Percentiles rank a stretch among this genome's conserved stretches.
These are phyloP conservation scores for Telopea speciosissima DNA, from an alignment of 177 flowering plant genomes.

Conservation along the genomic window DNA sequence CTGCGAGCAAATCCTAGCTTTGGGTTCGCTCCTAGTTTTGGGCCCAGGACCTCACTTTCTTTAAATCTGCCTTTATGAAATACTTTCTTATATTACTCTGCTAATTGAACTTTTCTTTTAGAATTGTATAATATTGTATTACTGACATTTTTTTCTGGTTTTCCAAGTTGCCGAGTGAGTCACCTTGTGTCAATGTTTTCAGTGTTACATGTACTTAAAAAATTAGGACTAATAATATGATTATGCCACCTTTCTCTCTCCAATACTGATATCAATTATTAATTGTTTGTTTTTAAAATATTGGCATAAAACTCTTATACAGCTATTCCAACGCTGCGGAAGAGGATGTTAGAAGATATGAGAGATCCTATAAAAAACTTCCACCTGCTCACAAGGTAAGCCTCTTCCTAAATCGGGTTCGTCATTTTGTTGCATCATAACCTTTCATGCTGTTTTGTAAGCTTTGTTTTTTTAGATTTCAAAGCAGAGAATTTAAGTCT, in stretches of 20 bases:
- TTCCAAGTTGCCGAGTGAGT: not conserved
- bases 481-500: not conserved
- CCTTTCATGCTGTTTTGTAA: not conserved
- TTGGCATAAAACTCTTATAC: slow-evolving; percentile 2
- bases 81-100: too few species aligned
- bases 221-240: too few species aligned
- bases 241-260: not conserved
- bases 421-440: not conserved
- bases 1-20: too few species aligned
- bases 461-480: too few species aligned
- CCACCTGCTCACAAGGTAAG: slow-evolving; percentile 74
- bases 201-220: too few species aligned
- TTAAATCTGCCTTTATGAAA: too few species aligned
- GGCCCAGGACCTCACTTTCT: too few species aligned
- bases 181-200: not conserved
- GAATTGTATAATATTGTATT: too few species aligned
- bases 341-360: slow-evolving; percentile 70
- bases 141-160: not conserved
- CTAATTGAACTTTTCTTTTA: too few species aligned
- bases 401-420: not conserved
- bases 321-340: slow-evolving; percentile 91
- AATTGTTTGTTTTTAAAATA: not conserved
- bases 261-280: not conserved
- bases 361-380: slow-evolving; percentile 66
- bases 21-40: too few species aligned